Base-by-base conservation (phyloP, 2,329 filamentous ascomycete genomes). In the Lecanicillium sp. region DNA sequence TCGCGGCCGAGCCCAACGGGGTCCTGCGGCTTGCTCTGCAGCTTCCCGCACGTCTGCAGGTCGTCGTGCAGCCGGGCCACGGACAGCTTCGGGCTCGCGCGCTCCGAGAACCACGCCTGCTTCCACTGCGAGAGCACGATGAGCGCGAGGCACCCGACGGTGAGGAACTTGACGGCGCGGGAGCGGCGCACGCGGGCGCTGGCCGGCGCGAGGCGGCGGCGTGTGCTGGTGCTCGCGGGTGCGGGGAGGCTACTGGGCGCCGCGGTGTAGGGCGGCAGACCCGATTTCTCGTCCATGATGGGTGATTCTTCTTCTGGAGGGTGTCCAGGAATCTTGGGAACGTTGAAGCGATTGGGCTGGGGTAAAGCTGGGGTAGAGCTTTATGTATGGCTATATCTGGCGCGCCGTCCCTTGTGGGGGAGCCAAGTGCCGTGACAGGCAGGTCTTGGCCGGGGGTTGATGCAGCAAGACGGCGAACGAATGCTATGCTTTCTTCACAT, bases 1-100 rank as follows among this genome's bases (percentile, higher is more conserved):
- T 77, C 70, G 17, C 83, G 77, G 3, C 78, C 77, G 4, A 67
- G 58, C 17, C 78, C 78, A 29, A 69, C 69, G 1, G 79, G 78
- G 52, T 83, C 78, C 41, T 69, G 58, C 0, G 81, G 80, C 55
- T 72, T 76, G 38, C 66, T 64, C 29, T 69, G 74, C 37, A 86
- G 69, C 58, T 71, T 72, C 26, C 71, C 66, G 62, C 83, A 86
- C 2, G 71, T 73, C 14, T 67, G 68, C 19, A 83, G 63, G 54
- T 85, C 74, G 11, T 71, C 66, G 29, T 72, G 65, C 19, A 86
- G 67, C 55, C 71, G 74, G 38, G 73, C 64, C 19, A 71, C 52
- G 1, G 80, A 83, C 3, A 84, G 63, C 15, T 60, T 60, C 15
- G 66, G 58, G 15, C 54, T 51, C 1, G 56, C 57, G 30, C 54